Evolutionary conservation across 2,329 filamentous ascomycete species (phyloP).

Genomic region (Aspergillus ibericus): DNA sequence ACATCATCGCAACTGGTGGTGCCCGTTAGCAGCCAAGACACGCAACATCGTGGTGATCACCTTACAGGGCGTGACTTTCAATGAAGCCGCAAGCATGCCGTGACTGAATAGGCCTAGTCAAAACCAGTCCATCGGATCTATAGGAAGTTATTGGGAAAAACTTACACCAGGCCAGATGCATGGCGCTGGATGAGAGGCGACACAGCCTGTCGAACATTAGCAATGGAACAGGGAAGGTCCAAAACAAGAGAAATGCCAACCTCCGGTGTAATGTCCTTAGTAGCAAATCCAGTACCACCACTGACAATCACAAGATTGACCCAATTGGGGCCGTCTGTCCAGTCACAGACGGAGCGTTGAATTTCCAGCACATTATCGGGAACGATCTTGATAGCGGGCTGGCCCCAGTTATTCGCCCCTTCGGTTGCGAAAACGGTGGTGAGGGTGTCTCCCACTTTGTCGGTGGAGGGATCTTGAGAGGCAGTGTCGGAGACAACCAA

Average conservation of each 20-base stretch:
- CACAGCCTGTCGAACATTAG: slow-evolving; percentile 63
- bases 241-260: slow-evolving; percentile 47
- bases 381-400: slow-evolving; percentile 71
- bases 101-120: slow-evolving; percentile 55
- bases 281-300: slow-evolving; percentile 89
- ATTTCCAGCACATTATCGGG: slow-evolving; percentile 74
- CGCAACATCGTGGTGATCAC: too few relatives aligned
- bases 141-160: slow-evolving; percentile 10
- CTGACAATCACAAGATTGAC: slow-evolving; percentile 81
- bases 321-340: slow-evolving; percentile 66
- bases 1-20: slow-evolving; percentile 85
- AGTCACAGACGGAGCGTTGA: slow-evolving; percentile 68
- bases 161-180: slow-evolving; percentile 79
- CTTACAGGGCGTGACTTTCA: slow-evolving; percentile 86
- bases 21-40: slow-evolving; percentile 20
- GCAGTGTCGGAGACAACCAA: slow-evolving; percentile 91
- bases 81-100: slow-evolving; percentile 83
- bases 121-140: neutral
- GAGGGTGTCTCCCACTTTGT: slow-evolving; percentile 69
- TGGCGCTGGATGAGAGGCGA: slow-evolving; percentile 75
- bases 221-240: slow-evolving; percentile 3
- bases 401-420: slow-evolving; percentile 69
- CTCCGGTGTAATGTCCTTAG: slow-evolving; percentile 84
- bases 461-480: slow-evolving; percentile 72
- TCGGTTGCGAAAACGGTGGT: slow-evolving; percentile 67